phyloP scores from a whole-genome alignment of 345 rosid genomes.

The Acer campestre region DNA sequence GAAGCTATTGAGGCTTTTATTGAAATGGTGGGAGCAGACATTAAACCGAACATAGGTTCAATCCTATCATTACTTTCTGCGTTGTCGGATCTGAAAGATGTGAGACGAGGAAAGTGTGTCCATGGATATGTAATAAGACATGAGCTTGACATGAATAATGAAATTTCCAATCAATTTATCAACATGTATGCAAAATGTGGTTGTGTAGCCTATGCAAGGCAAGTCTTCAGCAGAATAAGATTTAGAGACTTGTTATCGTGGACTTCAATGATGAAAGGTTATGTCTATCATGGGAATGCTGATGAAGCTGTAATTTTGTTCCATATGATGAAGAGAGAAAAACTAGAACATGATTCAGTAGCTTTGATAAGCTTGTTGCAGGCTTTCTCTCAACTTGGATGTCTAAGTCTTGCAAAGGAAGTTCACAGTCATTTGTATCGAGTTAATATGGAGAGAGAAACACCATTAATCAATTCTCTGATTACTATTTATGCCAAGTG shows the following conservation, averaged over 20 bases:
- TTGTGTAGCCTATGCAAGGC: constrained; percentile 20
- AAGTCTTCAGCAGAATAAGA: constrained; percentile 27
- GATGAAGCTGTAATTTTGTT: constrained; percentile 31
- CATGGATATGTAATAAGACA: constrained; percentile 32
- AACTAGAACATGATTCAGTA: constrained; percentile 27
- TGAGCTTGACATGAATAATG: constrained; percentile 11
- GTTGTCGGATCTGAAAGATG: constrained; percentile 25
- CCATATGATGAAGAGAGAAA: constrained; percentile 27
- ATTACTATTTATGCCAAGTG: constrained; percentile 34
- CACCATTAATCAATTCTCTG: constrained; percentile 31
- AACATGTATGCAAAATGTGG: constrained; percentile 34
- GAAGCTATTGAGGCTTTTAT: constrained; percentile 26
- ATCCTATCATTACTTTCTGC: constrained; percentile 34
- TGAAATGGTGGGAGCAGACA: constrained; percentile 29
- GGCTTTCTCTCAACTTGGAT: constrained; percentile 33
- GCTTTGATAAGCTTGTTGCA: constrained; percentile 30
- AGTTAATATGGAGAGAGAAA: constrained; percentile 23
- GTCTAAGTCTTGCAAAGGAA: constrained; percentile 32
- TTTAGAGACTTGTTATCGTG: constrained; percentile 34
- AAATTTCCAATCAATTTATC: no score
- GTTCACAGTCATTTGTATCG: constrained; percentile 36
- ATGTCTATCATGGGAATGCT: constrained; percentile 23
- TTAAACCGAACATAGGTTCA: constrained; percentile 30
- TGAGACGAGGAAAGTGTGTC: constrained; percentile 30
- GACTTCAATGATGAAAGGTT: constrained; percentile 38